Evolutionary conservation across 257 asterid genomes (phyloP).

Genomic region (Solanum peruvianum): DNA sequence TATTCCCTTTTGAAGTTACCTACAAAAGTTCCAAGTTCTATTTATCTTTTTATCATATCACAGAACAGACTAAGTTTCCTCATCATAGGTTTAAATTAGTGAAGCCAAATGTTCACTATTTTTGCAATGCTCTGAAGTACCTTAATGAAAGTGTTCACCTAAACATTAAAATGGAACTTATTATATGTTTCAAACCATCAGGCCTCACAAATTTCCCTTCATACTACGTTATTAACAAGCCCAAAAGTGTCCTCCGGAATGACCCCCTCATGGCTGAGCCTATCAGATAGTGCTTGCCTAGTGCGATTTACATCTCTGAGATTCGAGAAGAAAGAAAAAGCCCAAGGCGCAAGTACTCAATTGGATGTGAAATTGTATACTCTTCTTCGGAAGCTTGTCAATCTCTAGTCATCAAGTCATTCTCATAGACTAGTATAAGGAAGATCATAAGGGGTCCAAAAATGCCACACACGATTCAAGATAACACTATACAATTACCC

Average conservation of each 20-base stretch:
- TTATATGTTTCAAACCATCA: neutral
- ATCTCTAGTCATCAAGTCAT: neutral
- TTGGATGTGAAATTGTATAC: neutral
- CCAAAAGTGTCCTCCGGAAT: neutral
- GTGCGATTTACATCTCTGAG: too few species aligned
- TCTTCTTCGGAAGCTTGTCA: neutral
- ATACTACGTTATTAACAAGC: neutral
- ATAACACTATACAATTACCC: neutral
- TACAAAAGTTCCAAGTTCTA: neutral
- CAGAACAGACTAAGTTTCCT: neutral
- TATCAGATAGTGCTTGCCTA: too few species aligned
- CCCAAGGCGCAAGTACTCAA: neutral
- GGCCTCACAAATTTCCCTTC: neutral
- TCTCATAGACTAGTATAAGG: neutral
- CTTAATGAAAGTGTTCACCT: neutral
- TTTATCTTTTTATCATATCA: neutral
- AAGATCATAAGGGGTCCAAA: neutral
- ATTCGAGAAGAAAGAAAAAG: too few species aligned
- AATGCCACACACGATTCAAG: neutral
- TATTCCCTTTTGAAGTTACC: neutral
- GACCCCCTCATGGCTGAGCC: too few species aligned
- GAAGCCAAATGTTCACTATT: neutral
- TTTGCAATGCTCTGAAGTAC: neutral
- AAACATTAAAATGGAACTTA: neutral
- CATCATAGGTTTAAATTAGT: neutral